phyloP scores from a whole-genome alignment of 352 stramenopile genomes.

The Globisporangium middletonii region DNA sequence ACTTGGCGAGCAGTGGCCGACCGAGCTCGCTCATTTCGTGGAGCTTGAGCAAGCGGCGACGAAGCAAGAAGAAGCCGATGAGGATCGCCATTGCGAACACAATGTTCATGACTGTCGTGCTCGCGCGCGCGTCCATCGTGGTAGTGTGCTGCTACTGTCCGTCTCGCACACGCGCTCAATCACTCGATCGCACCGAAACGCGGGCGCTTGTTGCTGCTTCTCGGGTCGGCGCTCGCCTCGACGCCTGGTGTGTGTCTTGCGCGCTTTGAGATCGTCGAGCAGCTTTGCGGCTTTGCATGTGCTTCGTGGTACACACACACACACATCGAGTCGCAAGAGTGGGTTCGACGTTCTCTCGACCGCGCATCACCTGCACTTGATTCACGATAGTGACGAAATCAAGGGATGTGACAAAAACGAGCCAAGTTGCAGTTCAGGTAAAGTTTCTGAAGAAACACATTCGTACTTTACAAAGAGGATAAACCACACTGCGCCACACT shows the following conservation, averaged over 20 bases:
- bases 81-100: slow-evolving; percentile 33
- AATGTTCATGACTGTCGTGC: slow-evolving; percentile 35
- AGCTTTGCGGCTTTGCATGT: no score
- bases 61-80: slow-evolving; percentile 44
- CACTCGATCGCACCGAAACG: no score
- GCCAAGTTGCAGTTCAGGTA: no score
- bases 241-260: not conserved
- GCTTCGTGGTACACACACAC: not conserved
- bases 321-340: not conserved
- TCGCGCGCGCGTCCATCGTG: slow-evolving; percentile 5
- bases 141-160: no score
- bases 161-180: no score
- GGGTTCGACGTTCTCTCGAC: no score
- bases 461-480: no score
- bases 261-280: not conserved
- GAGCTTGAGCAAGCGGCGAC: slow-evolving; percentile 35
- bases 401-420: no score
- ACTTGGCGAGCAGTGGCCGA: slow-evolving; percentile 49
- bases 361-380: no score
- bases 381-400: no score
- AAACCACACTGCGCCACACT: no score
- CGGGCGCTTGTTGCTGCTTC: not conserved
- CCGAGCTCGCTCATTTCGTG: slow-evolving; percentile 45
- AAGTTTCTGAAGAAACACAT: no score
- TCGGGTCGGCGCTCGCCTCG: not conserved